Evolutionary conservation across 2,329 filamentous ascomycete species (phyloP).

Genomic region (Phaeosphaeriaceae sp.): DNA sequence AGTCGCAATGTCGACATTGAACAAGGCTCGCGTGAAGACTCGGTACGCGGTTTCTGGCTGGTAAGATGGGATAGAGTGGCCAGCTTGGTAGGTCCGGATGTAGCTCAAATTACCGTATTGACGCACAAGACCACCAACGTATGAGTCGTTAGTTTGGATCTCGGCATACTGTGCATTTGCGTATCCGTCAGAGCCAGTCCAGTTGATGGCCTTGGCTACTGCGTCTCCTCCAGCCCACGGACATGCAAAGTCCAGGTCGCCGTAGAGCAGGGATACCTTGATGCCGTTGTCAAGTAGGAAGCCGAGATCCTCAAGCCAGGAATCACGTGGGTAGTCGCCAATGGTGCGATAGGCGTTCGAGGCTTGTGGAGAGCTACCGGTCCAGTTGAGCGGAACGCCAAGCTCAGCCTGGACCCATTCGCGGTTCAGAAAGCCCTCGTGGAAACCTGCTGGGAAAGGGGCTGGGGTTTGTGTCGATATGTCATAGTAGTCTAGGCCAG

Average conservation of each 20-base stretch:
- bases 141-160: constrained; percentile 45
- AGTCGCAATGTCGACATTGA: constrained; percentile 55
- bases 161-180: constrained; percentile 38
- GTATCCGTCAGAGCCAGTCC: constrained; percentile 40
- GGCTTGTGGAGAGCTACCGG: constrained; percentile 22
- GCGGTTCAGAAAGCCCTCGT: constrained; percentile 15
- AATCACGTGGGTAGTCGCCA: constrained; percentile 55
- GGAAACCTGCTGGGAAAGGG: constrained; percentile 31
- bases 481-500: constrained; percentile 27
- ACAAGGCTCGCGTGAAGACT: constrained; percentile 57
- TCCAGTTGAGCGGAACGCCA: constrained; percentile 19
- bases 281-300: constrained; percentile 57
- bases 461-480: constrained; percentile 24
- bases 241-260: constrained; percentile 42
- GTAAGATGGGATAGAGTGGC: constrained; percentile 51
- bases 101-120: constrained; percentile 50
- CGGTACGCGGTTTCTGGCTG: constrained; percentile 57
- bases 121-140: constrained; percentile 53
- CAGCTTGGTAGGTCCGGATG: constrained; percentile 46
- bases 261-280: constrained; percentile 27
- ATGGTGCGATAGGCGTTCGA: constrained; percentile 25
- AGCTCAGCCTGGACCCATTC: constrained; percentile 21
- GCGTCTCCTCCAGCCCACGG: constrained; percentile 49
- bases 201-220: constrained; percentile 48
- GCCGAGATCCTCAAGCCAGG: constrained; percentile 52